Evolutionary conservation across 768 basidiomycete species (phyloP).

Genomic region (Leccinum longicurvipes): DNA sequence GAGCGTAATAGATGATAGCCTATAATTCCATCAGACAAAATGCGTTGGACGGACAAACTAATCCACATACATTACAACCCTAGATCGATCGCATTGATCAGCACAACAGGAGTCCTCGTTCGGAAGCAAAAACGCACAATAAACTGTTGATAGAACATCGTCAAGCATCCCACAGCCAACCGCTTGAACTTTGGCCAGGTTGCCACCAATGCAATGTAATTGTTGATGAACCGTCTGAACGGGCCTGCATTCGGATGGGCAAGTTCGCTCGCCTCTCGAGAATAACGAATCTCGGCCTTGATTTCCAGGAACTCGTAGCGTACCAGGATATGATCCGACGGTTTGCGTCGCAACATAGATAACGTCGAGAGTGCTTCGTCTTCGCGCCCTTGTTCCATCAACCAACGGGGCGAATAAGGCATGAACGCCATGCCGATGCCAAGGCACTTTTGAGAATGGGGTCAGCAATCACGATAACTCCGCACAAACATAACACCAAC

Average conservation of each 20-base stretch:
- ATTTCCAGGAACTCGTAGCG: constrained; percentile 40
- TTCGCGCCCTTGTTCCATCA: constrained; percentile 36
- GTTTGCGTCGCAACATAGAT: constrained; percentile 34
- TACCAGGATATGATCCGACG: constrained; percentile 29
- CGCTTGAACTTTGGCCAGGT: constrained; percentile 33
- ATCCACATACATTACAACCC: constrained; percentile 26
- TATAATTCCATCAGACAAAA: constrained; percentile 9
- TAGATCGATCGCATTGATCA: constrained; percentile 6
- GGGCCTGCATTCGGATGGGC: constrained; percentile 23
- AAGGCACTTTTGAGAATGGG: constrained; percentile 19
- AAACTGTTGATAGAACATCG: constrained; percentile 34
- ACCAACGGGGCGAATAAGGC: constrained; percentile 44
- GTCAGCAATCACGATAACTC: not conserved
- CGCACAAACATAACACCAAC: constrained; percentile 22
- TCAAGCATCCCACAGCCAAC: constrained; percentile 28
- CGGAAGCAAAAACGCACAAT: constrained; percentile 19
- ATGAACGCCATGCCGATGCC: constrained; percentile 33
- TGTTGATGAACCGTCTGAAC: constrained; percentile 17
- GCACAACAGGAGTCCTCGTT: not conserved
- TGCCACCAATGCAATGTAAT: constrained; percentile 24
- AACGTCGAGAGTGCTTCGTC: constrained; percentile 35
- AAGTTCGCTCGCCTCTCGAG: constrained; percentile 19
- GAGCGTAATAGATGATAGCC: constrained; percentile 30
- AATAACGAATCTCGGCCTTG: constrained; percentile 33
- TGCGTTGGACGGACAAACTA: not conserved